Conservation (phyloP, 352 stramenopile genomes). For the Globisporangium emineosum region DNA sequence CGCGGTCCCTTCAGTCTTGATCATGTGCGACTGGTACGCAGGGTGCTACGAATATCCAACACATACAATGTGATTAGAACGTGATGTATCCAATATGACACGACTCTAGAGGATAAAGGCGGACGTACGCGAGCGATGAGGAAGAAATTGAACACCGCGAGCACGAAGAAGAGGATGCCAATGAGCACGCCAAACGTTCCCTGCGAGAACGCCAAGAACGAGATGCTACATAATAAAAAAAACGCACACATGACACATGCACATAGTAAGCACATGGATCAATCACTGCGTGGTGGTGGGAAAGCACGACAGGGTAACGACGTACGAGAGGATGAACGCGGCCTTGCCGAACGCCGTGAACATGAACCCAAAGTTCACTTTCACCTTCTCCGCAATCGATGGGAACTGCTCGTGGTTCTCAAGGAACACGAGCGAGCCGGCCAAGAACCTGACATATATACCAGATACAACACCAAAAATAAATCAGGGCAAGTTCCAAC, state of each 20-base stretch:
- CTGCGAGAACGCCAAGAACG: conserved; percentile 79
- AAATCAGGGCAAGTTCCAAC: neutral
- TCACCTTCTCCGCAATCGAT: conserved; percentile 70
- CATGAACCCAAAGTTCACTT: conserved; percentile 89
- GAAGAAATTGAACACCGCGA: conserved; percentile 87
- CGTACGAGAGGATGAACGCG: conserved; percentile 79
- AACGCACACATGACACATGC: neutral
- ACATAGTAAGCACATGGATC: neutral
- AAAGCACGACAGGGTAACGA: neutral
- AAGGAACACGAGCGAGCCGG: conserved; percentile 66
- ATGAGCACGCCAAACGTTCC: conserved; percentile 77
- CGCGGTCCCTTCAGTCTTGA: conserved; percentile 48
- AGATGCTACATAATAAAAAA: conserved; percentile 43
- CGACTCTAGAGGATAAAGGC: too few species aligned
- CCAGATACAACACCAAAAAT: neutral
- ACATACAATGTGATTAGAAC: conserved; percentile 7
- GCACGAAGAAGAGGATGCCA: conserved; percentile 67
- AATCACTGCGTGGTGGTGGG: neutral
- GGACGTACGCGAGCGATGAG: conserved; percentile 71
- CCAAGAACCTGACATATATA: conserved; percentile 40
- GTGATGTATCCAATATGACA: neutral
- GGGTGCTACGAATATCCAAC: conserved; percentile 43
- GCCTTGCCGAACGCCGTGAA: conserved; percentile 83
- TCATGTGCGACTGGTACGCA: conserved; percentile 76
- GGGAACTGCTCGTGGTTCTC: conserved; percentile 86